Evolutionary conservation across 352 stramenopile species (phyloP), one percentile per base, ranked within the genome.

Genomic region (Phytopythium montanum): DNA sequence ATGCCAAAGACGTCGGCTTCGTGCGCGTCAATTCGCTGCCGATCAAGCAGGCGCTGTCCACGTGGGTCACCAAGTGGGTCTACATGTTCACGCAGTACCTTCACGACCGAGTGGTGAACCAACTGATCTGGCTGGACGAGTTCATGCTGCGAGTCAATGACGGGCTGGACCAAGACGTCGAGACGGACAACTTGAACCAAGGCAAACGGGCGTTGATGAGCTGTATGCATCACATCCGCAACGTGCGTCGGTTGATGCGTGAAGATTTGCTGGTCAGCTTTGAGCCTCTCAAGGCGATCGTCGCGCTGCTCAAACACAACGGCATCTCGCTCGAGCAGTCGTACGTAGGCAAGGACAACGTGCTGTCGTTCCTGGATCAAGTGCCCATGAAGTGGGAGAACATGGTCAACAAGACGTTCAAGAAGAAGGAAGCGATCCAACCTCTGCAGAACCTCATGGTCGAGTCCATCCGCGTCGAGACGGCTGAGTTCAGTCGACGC

Each of bases 21-120:
- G 70, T 98, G 46, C 86, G 88, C 21, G 84, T 98, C 1, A 97
- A 98, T 60, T 87, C 88, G 12, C 81, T 97, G 42, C 93, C 92
- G n/a, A 96, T 98, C 62, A 98, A 98, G 64, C 93, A 98, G 53
- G 91, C 93, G 19, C 74, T 98, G 29, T 89, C 81, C 2, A 98
- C 93, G 14, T 98, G 92, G 88, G 90, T 97, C 1, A 98, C 92
- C 7, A 98, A 98, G 53, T 98, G 94, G 94, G 92, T 97, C 34
- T 98, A 97, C 59, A 75, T 96, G 33, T 98, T 97, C 60, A 97
- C 92, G 5, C 87, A 97, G 60, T 97, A 95, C 62, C 69, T 98
- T 0, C 90, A 98, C 54, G 83, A 97, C 49, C 79, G 91, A 44
- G 86, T 98, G 2, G 76, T 93, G 26, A 85, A 81, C 46, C 79